Evolutionary conservation across 108 stramenopile species (phyloP).

Genomic region (Tribonema minus): DNA sequence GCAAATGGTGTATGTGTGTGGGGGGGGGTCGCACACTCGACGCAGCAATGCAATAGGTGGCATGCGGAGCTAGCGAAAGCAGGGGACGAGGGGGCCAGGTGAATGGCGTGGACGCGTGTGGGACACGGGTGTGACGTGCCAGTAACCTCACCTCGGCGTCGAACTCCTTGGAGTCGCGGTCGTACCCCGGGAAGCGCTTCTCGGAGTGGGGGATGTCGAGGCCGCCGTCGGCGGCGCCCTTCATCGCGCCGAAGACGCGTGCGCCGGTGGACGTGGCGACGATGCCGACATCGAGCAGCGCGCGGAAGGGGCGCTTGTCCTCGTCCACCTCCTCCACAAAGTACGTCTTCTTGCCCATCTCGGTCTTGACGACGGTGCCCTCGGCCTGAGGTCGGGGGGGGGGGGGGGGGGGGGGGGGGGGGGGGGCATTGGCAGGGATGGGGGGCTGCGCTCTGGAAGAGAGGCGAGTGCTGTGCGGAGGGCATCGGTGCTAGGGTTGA

Average conservation of each 20-base stretch:
- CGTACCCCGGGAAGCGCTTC: constrained; percentile 99
- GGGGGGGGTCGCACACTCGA: no score
- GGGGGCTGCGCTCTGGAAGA: background rate
- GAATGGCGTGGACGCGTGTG: no score
- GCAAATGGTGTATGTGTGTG: no score
- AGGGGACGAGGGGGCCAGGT: no score
- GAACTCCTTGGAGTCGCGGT: constrained; percentile 91
- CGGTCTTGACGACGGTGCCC: constrained; percentile 71
- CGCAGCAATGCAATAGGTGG: no score
- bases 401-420: background rate
- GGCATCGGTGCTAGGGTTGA: no score
- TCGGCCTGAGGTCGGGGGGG: no score
- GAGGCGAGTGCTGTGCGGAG: no score
- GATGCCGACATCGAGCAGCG: constrained; percentile 91
- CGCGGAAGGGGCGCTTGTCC: constrained; percentile 95
- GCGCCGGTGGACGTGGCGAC: constrained; percentile 88
- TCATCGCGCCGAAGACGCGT: constrained; percentile 89
- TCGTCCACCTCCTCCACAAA: constrained; percentile 97
- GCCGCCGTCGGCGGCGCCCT: constrained; percentile 98
- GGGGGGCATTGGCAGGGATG: background rate
- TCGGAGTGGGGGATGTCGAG: constrained; percentile 93
- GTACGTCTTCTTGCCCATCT: constrained; percentile 79
- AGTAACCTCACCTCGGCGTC: no score
- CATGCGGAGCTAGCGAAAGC: no score
- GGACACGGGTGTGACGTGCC: no score